These are phyloP conservation scores for Clausena lansium DNA, from an alignment of 345 rosid species.

Conservation along the genomic window DNA sequence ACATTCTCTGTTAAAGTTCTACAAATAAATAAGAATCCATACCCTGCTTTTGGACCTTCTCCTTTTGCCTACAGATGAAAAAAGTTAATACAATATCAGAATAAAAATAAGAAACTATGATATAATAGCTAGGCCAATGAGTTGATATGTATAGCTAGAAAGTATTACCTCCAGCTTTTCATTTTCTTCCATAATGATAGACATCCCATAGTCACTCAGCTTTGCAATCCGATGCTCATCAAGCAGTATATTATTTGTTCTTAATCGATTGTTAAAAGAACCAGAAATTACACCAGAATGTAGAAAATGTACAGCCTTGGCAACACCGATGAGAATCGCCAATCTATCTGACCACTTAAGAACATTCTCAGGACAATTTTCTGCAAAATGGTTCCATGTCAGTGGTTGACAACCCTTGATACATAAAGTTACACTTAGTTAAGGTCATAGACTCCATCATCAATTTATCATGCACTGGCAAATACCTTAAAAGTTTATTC, in stretches of 20 bases:
- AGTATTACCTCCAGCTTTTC: constrained; percentile 65
- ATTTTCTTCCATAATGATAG: constrained; percentile 59
- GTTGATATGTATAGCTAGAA: background rate
- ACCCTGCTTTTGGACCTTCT: constrained; percentile 58
- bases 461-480: background rate
- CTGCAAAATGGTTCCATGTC: constrained; percentile 35
- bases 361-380: constrained; percentile 61
- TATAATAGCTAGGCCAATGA: constrained; percentile 12
- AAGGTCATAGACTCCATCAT: background rate
- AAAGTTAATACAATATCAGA: constrained; percentile 14
- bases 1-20: background rate
- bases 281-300: constrained; percentile 87
- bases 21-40: constrained; percentile 10
- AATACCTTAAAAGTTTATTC: background rate
- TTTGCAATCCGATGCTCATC: constrained; percentile 89
- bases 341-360: constrained; percentile 85
- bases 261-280: constrained; percentile 63
- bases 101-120: constrained; percentile 13
- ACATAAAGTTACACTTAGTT: background rate
- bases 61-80: constrained; percentile 59
- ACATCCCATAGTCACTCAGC: constrained; percentile 92
- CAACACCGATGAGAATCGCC: constrained; percentile 74
- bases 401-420: constrained; percentile 2
- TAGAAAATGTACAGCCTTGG: constrained; percentile 94
- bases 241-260: constrained; percentile 77